A percentile compares a stretch with the other conserved stretches of the same genome.
Conservation (phyloP, 1,284 basidiomycete genomes). For the Irpex rosettiformis region DNA sequence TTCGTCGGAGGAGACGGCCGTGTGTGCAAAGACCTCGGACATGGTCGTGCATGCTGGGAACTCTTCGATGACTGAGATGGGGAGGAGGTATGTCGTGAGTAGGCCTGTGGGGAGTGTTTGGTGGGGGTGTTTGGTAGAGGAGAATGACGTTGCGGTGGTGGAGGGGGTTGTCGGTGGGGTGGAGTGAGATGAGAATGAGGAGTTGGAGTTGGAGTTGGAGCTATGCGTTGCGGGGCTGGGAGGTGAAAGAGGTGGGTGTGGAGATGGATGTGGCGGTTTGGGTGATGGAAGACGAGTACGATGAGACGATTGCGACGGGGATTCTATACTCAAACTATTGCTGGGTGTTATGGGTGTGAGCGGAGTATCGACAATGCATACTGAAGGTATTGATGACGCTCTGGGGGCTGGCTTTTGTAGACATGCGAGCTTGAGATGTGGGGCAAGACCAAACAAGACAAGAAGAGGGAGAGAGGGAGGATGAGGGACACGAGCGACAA, state of each 20-base stretch:
- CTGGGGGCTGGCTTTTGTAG: neutral
- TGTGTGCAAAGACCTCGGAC: conserved; percentile 41
- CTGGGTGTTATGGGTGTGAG: conserved; percentile 4
- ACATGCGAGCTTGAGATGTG: conserved; percentile 13
- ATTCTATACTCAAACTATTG: neutral
- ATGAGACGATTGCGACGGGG: neutral
- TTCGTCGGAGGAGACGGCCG: conserved; percentile 1
- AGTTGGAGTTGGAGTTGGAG: too few relatives aligned
- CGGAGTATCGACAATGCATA: neutral
- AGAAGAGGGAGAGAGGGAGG: conserved; percentile 29
- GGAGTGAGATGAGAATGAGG: neutral
- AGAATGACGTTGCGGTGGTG: neutral
- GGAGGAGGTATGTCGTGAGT: conserved; percentile 38
- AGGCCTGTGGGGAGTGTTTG: conserved; percentile 18
- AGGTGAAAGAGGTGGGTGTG: neutral
- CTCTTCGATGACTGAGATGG: conserved; percentile 37
- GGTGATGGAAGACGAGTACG: neutral
- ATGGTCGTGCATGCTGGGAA: conserved; percentile 53
- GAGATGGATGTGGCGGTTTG: neutral
- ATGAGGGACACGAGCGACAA: conserved; percentile 27
- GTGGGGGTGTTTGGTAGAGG: neutral
- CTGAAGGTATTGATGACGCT: neutral
- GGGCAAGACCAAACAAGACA: conserved; percentile 27
- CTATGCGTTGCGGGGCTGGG: conserved; percentile 5
- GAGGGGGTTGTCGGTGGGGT: neutral